These are phyloP conservation scores for Talaromyces proteolyticus DNA, from an alignment of 495 filamentous ascomycete genomes.

Conservation along the genomic window DNA sequence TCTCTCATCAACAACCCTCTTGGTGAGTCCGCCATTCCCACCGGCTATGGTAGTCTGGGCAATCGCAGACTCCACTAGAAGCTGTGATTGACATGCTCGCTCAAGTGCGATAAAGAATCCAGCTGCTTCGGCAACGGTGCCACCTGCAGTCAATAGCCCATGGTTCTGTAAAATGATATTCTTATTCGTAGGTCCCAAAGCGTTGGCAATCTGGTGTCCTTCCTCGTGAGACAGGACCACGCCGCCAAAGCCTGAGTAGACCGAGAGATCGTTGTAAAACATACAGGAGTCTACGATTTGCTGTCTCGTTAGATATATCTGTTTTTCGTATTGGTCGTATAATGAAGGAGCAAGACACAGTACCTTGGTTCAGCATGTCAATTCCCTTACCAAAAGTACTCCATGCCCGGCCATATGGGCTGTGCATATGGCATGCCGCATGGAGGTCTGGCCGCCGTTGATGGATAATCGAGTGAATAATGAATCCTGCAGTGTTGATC, in stretches of 20 bases:
- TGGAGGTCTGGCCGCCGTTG: conserved; percentile 27
- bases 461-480: conserved; percentile 44
- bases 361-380: conserved; percentile 38
- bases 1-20: conserved; percentile 43
- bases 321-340: too few relatives aligned
- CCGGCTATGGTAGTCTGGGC: conserved; percentile 9
- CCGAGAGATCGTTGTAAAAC: conserved; percentile 38
- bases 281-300: conserved; percentile 43
- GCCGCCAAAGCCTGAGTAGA: conserved; percentile 37
- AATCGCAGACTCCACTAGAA: conserved; percentile 48
- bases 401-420: conserved; percentile 23
- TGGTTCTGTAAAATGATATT: conserved; percentile 56
- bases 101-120: conserved; percentile 58
- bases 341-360: too few relatives aligned
- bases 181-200: conserved; percentile 44
- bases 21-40: conserved; percentile 32
- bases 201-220: conserved; percentile 43
- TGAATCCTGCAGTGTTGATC: conserved; percentile 53
- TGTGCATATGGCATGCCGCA: conserved; percentile 30
- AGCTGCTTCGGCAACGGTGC: conserved; percentile 51
- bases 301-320: too few relatives aligned
- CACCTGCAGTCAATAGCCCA: conserved; percentile 48
- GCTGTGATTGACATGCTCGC: conserved; percentile 52
- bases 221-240: conserved; percentile 50
- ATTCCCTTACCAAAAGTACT: conserved; percentile 23